Base-by-base conservation (phyloP, 768 basidiomycete genomes). In the Lentinula lateritia region DNA sequence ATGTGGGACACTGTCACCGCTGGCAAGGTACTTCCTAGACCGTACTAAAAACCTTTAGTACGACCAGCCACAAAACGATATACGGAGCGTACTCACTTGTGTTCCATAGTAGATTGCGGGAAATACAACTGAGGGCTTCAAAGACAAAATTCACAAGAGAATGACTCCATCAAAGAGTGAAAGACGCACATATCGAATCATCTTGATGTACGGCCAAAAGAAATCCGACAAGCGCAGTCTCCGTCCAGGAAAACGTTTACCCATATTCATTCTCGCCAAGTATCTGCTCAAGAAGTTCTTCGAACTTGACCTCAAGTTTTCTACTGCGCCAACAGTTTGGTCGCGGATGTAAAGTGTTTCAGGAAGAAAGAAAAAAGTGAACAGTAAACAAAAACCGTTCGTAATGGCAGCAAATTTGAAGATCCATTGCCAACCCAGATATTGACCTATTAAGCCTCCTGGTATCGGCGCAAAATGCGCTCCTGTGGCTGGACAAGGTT, bases 1-100 rank as follows among this genome's bases (percentile, higher is more conserved):
- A 58, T 58, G 20, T 58, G 57, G 28, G 57, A 58, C 16, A 58
- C 57, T 13, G 57, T 58, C 13, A 58, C 57, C 7, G 57, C 57
- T 20, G 57, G 57, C 18, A 58, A 23, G 32, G 46, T 58, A 39
- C 57, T 58, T 18, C 46, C 54, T 12, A 55, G 23, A 12, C 34
- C 57, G 15, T 50, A 58, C 43, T 58, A 23, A 34, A 18, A 20
- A 8, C 12, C 20, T 9, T 28, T 9, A 23, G 2, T 15, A 20
- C 16, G 12, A 34, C 28, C 6, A 45, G 18, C 34, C 7, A 13
- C 12, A 16, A 41, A 20, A 23, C 4, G 28, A n/a, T 10, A 36
- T 36, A 15, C 8, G 18, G 18, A 10, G 13, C 39, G 12, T 8
- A 12, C 43, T 35, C 43, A 46, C 57, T 43, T 58, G 57, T 20